Evolutionary conservation across 2,329 filamentous ascomycete species (phyloP).

Genomic region (Keithomyces neogunnii): DNA sequence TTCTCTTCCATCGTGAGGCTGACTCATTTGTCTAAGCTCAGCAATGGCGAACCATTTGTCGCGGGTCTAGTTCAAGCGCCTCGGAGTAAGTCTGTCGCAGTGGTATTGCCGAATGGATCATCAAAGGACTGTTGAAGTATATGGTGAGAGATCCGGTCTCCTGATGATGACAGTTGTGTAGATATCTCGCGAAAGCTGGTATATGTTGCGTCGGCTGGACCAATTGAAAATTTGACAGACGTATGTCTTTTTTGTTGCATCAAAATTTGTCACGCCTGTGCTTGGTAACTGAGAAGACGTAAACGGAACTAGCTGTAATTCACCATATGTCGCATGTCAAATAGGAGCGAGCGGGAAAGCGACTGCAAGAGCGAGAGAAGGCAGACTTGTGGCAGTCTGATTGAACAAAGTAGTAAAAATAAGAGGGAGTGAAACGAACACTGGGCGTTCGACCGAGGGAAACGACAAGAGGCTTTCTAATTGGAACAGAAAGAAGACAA

Average conservation of each 20-base stretch:
- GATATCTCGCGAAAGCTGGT: not conserved
- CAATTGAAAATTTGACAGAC: not conserved
- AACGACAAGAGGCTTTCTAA: not conserved
- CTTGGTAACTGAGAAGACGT: not conserved
- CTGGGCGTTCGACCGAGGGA: not conserved
- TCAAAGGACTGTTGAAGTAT: constrained; percentile 8
- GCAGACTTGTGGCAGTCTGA: not conserved
- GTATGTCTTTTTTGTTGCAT: constrained; percentile 1
- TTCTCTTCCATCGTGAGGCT: constrained; percentile 43
- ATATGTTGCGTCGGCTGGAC: constrained; percentile 4
- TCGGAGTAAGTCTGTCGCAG: not conserved
- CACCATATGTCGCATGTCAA: constrained; percentile 1
- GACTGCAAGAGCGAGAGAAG: not conserved
- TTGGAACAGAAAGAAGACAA: not conserved
- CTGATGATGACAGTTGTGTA: not conserved
- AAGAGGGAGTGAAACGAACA: not conserved
- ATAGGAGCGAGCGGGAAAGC: not conserved
- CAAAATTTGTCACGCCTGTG: constrained; percentile 3
- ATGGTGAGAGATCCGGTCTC: not conserved
- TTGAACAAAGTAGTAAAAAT: not conserved
- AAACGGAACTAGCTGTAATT: not conserved
- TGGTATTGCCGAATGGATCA: not conserved
- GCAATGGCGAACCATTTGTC: constrained; percentile 1
- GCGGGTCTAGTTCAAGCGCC: not conserved
- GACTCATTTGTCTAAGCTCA: constrained; percentile 39